phyloP scores from a whole-genome alignment of 2,329 filamentous ascomycete species.

The Periconia macrospinosa region DNA sequence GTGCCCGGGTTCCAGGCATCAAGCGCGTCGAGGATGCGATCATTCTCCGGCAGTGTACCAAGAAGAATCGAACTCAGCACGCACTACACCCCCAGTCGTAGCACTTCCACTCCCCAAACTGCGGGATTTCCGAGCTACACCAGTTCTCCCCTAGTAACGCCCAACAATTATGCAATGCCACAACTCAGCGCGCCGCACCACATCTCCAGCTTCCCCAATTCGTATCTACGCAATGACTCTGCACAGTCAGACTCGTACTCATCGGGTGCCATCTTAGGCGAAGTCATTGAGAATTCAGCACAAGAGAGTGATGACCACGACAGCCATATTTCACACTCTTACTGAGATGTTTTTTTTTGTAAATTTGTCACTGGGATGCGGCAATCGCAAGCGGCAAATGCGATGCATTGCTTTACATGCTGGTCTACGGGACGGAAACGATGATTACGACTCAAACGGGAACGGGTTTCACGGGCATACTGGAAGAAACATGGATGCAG shows the following conservation, averaged over 20 bases:
- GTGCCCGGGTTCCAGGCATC: constrained; percentile 45
- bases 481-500: not conserved
- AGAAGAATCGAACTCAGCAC: constrained; percentile 46
- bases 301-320: constrained; percentile 36
- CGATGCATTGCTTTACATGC: not conserved
- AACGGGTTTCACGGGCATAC: not conserved
- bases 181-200: constrained; percentile 46
- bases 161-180: constrained; percentile 39
- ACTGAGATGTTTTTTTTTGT: constrained; percentile 14
- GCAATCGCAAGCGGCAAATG: not conserved
- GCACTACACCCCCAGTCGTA: constrained; percentile 40
- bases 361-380: not conserved
- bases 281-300: constrained; percentile 37
- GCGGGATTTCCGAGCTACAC: constrained; percentile 45
- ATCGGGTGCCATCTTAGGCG: constrained; percentile 38
- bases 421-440: not conserved
- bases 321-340: constrained; percentile 26
- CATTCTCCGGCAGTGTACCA: constrained; percentile 42
- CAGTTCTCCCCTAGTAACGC: constrained; percentile 42
- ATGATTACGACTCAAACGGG: not conserved
- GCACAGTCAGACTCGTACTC: constrained; percentile 39
- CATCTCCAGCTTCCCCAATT: constrained; percentile 40
- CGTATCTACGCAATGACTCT: constrained; percentile 41
- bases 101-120: constrained; percentile 41
- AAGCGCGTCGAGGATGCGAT: constrained; percentile 42